phyloP scores from a whole-genome alignment of 2,329 filamentous ascomycete genomes.

The Talaromyces sp. region DNA sequence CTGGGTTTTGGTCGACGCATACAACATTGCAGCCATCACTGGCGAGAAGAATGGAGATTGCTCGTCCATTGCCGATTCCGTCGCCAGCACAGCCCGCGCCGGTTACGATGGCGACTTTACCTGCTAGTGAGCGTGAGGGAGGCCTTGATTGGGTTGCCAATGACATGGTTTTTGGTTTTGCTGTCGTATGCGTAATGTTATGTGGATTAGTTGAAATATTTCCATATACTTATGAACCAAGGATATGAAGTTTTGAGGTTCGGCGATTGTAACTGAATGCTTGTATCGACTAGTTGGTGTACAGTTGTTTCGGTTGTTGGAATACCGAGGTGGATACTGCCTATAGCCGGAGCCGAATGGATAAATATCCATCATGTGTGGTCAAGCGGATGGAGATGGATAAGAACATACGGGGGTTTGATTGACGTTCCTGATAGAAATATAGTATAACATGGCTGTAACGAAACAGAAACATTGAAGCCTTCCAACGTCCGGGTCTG shows the following conservation, averaged over 20 bases:
- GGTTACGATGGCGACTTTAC: neutral
- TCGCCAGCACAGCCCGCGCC: neutral
- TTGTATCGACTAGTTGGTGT: neutral
- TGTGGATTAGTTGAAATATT: too few relatives aligned
- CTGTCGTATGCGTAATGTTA: neutral
- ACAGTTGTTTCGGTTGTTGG: neutral
- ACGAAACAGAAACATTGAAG: too few relatives aligned
- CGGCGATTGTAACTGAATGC: neutral
- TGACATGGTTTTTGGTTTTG: neutral
- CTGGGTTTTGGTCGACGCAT: slow-evolving; percentile 56
- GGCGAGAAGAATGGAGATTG: slow-evolving; percentile 56
- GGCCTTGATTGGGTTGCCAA: neutral
- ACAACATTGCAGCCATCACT: slow-evolving; percentile 59
- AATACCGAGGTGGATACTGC: neutral
- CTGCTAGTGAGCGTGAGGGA: neutral
- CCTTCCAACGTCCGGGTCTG: too few relatives aligned
- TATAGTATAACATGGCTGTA: too few relatives aligned
- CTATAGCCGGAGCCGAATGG: neutral
- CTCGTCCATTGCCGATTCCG: neutral
- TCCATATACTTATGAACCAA: neutral
- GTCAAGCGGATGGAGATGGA: neutral
- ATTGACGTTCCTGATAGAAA: neutral
- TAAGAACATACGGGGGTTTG: neutral
- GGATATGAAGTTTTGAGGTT: neutral
- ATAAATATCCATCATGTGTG: neutral